Base-by-base conservation (phyloP, 257 asterid genomes). In the Verbascum thapsus region DNA sequence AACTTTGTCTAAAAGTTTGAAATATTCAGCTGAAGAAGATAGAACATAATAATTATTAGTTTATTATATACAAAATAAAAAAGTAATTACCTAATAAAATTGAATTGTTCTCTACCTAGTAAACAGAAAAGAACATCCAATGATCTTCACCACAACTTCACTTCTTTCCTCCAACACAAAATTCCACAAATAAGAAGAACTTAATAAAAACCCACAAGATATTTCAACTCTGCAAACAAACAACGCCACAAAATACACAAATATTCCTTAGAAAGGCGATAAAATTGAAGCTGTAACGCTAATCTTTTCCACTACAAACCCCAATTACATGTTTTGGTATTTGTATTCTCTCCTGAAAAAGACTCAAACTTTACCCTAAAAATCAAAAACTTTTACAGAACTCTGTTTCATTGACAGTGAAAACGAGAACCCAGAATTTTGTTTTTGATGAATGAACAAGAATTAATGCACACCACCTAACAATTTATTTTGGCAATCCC, bases 381-480 rank as follows among this genome's bases (percentile, higher is more conserved):
- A 35, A 26, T 55, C 44, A 12, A 38, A 59, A 26, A 26, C 32
- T 32, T 61, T 43, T 45, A 55, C 2, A 48, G 15, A 44, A 38
- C 37, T 30, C 20, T 8, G 13, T 17, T 23, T 35, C 26, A 55
- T 45, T 13, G 34, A 20, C 56, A n/a, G 19, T 17, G 35, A 34
- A 53, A 53, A n/a, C 20, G 44, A 0, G 40, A 15, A 40, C 47
- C 50, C 54, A 44, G 58, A 56, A 34, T 10, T 49, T 69, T 43
- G 43, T 53, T 59, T n/a, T 7, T 19, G 68, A 66, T 16, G 62
- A 57, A 38, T 40, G 71, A 61, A 60, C 69, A 69, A 63, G 69
- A 61, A 70, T 43, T 61, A 67, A 68, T 41, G 61, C 51, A 57
- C 32, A 26, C 74, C 69, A 51, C 57, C 64, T 49, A 54, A 42